Base-by-base conservation (phyloP, 768 basidiomycete genomes). In the Leccinum ochraceum region DNA sequence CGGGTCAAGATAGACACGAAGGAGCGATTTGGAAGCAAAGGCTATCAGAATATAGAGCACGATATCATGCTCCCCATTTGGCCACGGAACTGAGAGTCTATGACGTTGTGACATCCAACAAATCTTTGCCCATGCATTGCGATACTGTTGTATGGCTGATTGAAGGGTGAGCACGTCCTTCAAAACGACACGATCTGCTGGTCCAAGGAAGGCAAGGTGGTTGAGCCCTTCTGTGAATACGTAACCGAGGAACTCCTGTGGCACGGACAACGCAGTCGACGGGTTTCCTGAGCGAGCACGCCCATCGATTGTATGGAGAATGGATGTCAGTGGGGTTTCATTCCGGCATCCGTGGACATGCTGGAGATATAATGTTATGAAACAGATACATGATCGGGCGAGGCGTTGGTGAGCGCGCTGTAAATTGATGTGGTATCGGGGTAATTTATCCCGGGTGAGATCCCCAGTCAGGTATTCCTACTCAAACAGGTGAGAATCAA, bases 401-500 rank as follows among this genome's bases (percentile, higher is more conserved):
- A 65, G 58, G n/a, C 48, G 26, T 13, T 54, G 51, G n/a, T 64
- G 58, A 39, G 63, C 56, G 22, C 14, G 11, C 34, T 54, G 48
- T 5, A 46, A 32, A n/a, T 13, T 44, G 34, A 65, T 58, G 14
- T 64, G 59, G 13, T 65, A 60, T 44, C 13, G 32, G 14, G 56
- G 53, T 24, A 61, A n/a, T 1, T 51, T 48, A 1, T 16, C 42
- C n/a, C 52, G 52, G 1, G 52, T 54, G 28, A 30, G 37, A 39
- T 56, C 48, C 6, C 60, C 55, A 7, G 44, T 56, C 30, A 67
- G 60, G n/a, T 67, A 67, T 16, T 67, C 66, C 63, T 67, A 16
- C 7, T 13, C 22, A 4, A 22, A 49, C 16, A 1, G 11, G 10
- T 36, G 4, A 51, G 24, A 3, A 4, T 11, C 2, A 46, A 13